A percentile compares a stretch with the other conserved stretches of the same genome.
These are phyloP conservation scores for Talaromyces marneffei DNA, from an alignment of 2,329 filamentous ascomycete species.

Conservation along the genomic window DNA sequence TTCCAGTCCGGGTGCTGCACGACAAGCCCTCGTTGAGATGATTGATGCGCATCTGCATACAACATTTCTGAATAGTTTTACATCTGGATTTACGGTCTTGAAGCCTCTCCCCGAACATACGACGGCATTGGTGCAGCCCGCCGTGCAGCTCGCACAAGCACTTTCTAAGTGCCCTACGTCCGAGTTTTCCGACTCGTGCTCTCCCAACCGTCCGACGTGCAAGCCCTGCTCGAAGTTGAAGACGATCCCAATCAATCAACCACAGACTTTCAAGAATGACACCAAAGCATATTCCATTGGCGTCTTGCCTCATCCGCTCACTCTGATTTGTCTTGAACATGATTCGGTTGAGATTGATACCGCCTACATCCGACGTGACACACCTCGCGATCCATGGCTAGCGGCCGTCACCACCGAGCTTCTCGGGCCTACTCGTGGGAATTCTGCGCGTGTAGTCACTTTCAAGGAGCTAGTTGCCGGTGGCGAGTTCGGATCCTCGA, in stretches of 20 bases:
- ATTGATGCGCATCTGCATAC: constrained; percentile 81
- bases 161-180: constrained; percentile 69
- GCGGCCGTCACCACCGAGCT: constrained; percentile 63
- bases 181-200: constrained; percentile 71
- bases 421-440: constrained; percentile 58
- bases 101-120: constrained; percentile 74
- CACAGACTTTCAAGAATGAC: constrained; percentile 63
- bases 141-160: constrained; percentile 65
- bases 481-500: constrained; percentile 56
- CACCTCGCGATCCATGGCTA: constrained; percentile 74
- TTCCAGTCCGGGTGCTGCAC: constrained; percentile 53
- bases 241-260: constrained; percentile 61
- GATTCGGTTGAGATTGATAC: constrained; percentile 55
- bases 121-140: constrained; percentile 63
- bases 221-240: constrained; percentile 62
- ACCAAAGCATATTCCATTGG: constrained; percentile 73
- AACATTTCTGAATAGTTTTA: constrained; percentile 75
- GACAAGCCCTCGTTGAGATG: constrained; percentile 63
- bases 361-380: constrained; percentile 60
- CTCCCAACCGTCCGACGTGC: constrained; percentile 72
- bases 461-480: constrained; percentile 80
- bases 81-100: constrained; percentile 69
- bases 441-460: constrained; percentile 59
- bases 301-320: constrained; percentile 87
- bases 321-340: constrained; percentile 62